Evolutionary conservation across 306 rosid species (phyloP).

Genomic region (Gastrolobium villosum): DNA sequence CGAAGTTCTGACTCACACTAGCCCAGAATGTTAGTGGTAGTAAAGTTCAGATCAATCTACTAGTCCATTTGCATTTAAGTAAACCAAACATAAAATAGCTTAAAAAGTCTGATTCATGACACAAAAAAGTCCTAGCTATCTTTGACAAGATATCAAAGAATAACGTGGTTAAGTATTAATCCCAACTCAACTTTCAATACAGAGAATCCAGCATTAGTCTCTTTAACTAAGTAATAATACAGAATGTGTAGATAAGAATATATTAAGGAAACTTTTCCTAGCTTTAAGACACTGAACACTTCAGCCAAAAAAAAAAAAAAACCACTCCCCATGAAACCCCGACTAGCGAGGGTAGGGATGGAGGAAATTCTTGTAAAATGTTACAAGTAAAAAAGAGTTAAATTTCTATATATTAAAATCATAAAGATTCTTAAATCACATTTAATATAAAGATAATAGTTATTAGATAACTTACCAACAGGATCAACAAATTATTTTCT

Average conservation of each 20-base stretch:
- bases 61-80: conserved; percentile 10
- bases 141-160: conserved; percentile 19
- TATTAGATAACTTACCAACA: neutral
- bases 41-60: conserved; percentile 13
- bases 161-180: conserved; percentile 2
- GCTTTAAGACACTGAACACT: conserved; percentile 2
- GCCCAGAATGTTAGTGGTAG: neutral
- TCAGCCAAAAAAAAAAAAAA: neutral
- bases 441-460: neutral
- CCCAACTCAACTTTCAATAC: conserved; percentile 3
- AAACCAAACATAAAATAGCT: conserved; percentile 13
- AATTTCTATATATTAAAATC: conserved; percentile 4
- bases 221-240: neutral
- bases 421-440: neutral
- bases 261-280: neutral
- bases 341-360: too few species aligned
- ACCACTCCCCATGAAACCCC: too few species aligned
- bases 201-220: neutral
- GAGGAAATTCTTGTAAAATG: neutral
- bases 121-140: conserved; percentile 15
- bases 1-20: neutral
- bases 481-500: conserved; percentile 19
- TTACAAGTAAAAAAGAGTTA: neutral
- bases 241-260: conserved; percentile 8
- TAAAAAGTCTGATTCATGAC: neutral